These are phyloP conservation scores for Candida germanica DNA, from an alignment of 805 yeast genomes.

Conservation along the genomic window DNA sequence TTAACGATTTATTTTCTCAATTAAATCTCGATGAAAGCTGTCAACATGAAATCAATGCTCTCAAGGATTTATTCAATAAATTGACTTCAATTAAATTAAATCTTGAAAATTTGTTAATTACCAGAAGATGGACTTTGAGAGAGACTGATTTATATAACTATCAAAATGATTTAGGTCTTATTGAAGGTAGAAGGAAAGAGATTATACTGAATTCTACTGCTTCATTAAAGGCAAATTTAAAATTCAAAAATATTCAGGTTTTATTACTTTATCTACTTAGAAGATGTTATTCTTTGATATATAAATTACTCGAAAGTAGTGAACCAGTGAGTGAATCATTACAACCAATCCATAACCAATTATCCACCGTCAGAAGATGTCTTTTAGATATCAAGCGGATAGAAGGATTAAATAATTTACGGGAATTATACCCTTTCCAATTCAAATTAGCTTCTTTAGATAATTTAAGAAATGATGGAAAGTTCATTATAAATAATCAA, in stretches of 20 bases:
- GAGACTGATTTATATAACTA: conserved; percentile 89
- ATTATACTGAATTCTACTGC: conserved; percentile 13
- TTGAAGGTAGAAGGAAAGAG: conserved; percentile 68
- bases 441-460: conserved; percentile 90
- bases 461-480: conserved; percentile 84
- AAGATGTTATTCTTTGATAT: conserved; percentile 87
- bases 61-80: conserved; percentile 49
- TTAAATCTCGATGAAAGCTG: conserved; percentile 23
- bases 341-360: conserved; percentile 90
- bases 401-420: conserved; percentile 83
- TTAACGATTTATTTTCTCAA: conserved; percentile 12
- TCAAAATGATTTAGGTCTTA: conserved; percentile 67
- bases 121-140: conserved; percentile 96
- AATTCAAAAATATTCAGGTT: conserved; percentile 33
- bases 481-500: conserved; percentile 80
- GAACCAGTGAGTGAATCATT: conserved; percentile 95
- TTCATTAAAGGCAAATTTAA: conserved; percentile 17
- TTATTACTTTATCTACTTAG: conserved; percentile 75
- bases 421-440: conserved; percentile 95
- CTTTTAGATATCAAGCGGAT: conserved; percentile 83
- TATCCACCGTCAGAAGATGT: conserved; percentile 88
- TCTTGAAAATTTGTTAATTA: conserved; percentile 78
- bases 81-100: conserved; percentile 65
- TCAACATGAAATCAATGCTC: conserved; percentile 22
- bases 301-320: conserved; percentile 82